Evolutionary conservation across 768 basidiomycete genomes (phyloP).

Genomic region (Termitomyces sp.): DNA sequence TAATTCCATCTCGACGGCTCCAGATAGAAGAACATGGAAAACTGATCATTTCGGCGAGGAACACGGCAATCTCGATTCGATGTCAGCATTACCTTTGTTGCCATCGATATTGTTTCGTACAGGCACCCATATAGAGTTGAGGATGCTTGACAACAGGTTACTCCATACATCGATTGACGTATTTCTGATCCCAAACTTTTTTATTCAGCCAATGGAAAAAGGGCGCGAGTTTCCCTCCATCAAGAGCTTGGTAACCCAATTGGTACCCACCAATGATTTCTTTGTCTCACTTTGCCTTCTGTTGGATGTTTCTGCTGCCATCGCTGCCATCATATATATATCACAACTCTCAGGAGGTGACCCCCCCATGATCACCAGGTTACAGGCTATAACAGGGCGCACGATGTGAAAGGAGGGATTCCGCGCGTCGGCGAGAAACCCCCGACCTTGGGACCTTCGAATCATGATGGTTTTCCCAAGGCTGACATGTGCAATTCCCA

Average conservation of each 20-base stretch:
- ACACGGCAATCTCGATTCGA: background rate
- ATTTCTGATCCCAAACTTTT: background rate
- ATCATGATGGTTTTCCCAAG: background rate
- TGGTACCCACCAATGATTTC: background rate
- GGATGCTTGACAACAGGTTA: background rate
- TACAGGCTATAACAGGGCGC: conserved; percentile 2
- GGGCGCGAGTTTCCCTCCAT: background rate
- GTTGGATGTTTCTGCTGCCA: background rate
- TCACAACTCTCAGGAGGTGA: conserved; percentile 5
- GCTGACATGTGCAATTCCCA: background rate
- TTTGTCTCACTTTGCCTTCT: background rate
- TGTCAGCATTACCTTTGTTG: background rate
- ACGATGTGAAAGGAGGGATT: background rate
- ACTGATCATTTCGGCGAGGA: background rate
- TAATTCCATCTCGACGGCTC: background rate
- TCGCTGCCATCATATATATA: conserved; percentile 1
- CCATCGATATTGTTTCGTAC: background rate
- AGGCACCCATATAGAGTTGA: no score
- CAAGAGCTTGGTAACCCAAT: no score
- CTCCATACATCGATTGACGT: background rate
- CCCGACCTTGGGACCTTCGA: background rate
- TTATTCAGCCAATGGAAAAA: background rate
- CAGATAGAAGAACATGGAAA: background rate
- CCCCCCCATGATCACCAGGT: background rate
- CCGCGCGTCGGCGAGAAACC: background rate